Conservation (phyloP, 371 early-diverging fungal species). For the Mortierella sp. region DNA sequence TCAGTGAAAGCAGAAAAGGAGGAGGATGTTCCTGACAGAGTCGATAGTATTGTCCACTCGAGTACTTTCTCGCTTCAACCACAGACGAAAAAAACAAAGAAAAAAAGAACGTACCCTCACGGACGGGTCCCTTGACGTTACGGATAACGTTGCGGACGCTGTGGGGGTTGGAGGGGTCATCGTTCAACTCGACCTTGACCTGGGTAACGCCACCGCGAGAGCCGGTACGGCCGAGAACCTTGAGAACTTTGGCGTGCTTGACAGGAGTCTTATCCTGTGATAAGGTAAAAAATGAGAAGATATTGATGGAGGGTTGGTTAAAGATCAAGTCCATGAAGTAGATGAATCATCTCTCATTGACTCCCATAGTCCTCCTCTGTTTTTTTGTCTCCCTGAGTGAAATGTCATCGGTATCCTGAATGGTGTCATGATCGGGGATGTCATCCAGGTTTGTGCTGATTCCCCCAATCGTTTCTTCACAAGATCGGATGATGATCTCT, state of each 20-base stretch:
- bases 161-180: slow-evolving; percentile 72
- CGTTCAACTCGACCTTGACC: slow-evolving; percentile 98
- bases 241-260: slow-evolving; percentile 94
- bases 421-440: too few relatives aligned
- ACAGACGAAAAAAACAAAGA: neutral
- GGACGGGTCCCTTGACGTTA: slow-evolving; percentile 99
- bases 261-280: slow-evolving; percentile 78
- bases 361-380: too few relatives aligned
- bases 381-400: too few relatives aligned
- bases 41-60: neutral
- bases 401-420: too few relatives aligned
- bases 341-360: too few relatives aligned
- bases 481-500: too few relatives aligned
- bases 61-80: neutral
- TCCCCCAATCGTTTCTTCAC: too few relatives aligned
- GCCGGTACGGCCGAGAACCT: slow-evolving; percentile 98
- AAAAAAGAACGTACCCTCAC: slow-evolving; percentile 67
- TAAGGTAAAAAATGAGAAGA: neutral
- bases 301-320: neutral
- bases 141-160: slow-evolving; percentile 96
- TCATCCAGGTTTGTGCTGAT: too few relatives aligned
- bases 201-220: slow-evolving; percentile 99
- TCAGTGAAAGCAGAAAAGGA: too few relatives aligned
- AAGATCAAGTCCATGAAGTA: too few relatives aligned
- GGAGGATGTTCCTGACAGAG: neutral